These are phyloP conservation scores for Microdochium paspali DNA, from an alignment of 2,329 filamentous ascomycete genomes.

Conservation along the genomic window DNA sequence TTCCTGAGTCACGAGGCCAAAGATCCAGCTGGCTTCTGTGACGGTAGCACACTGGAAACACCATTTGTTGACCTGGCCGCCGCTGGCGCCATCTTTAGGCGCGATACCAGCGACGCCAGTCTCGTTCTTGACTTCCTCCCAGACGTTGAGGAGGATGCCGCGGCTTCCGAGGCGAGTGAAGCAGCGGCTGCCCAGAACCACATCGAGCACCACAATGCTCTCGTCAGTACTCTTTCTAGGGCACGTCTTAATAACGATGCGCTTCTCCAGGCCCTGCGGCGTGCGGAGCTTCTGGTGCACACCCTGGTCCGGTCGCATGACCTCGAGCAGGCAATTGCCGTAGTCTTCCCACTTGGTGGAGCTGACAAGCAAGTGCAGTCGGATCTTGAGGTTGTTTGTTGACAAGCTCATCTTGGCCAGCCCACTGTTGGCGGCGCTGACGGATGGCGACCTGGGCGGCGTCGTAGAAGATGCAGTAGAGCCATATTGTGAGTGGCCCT, in stretches of 20 bases:
- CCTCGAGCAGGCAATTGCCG: constrained; percentile 74
- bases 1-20: constrained; percentile 47
- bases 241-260: constrained; percentile 69
- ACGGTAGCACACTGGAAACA: constrained; percentile 50
- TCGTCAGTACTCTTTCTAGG: constrained; percentile 48
- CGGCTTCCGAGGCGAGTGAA: constrained; percentile 77
- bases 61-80: constrained; percentile 52
- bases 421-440: constrained; percentile 42
- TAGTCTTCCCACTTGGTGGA: constrained; percentile 83
- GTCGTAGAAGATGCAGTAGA: constrained; percentile 45
- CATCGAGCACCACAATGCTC: constrained; percentile 65
- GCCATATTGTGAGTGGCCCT: constrained; percentile 52
- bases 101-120: constrained; percentile 44
- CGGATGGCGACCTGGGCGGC: constrained; percentile 46
- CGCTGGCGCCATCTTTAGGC: constrained; percentile 39
- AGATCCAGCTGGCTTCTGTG: constrained; percentile 45
- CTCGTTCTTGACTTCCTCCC: constrained; percentile 64
- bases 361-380: constrained; percentile 71
- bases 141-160: constrained; percentile 82
- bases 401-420: constrained; percentile 46
- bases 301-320: constrained; percentile 63
- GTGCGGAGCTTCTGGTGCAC: constrained; percentile 49
- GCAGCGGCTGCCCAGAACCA: constrained; percentile 73
- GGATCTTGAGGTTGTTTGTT: constrained; percentile 74
- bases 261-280: constrained; percentile 67